Evolutionary conservation across 768 basidiomycete genomes (phyloP).

Genomic region (Serpula lacrymans): DNA sequence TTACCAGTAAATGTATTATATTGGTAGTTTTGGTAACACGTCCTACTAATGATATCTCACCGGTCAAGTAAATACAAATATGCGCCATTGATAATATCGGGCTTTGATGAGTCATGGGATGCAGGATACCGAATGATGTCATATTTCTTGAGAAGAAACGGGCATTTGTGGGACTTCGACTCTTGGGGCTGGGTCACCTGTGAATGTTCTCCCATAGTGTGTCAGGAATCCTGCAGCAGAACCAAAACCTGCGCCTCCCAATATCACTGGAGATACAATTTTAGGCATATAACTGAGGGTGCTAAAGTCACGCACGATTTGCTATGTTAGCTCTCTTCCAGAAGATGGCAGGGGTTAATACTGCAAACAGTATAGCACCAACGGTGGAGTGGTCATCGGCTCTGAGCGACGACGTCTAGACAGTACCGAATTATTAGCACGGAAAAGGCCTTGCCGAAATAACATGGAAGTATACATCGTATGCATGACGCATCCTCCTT

Average conservation of each 20-base stretch:
- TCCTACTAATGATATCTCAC: too few relatives aligned
- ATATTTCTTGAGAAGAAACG: slow-evolving; percentile 9
- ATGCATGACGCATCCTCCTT: slow-evolving; percentile 48
- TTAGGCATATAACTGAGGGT: neutral
- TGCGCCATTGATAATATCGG: too few relatives aligned
- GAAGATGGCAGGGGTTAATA: slow-evolving; percentile 65
- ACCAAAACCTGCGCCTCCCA: slow-evolving; percentile 71
- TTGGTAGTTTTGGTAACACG: too few relatives aligned
- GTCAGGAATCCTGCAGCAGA: slow-evolving; percentile 55
- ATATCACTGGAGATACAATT: slow-evolving; percentile 45
- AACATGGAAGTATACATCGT: slow-evolving; percentile 47
- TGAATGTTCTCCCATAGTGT: slow-evolving; percentile 51
- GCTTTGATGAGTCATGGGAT: too few relatives aligned
- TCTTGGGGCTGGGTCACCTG: slow-evolving; percentile 50
- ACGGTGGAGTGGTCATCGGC: slow-evolving; percentile 76
- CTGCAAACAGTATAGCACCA: slow-evolving; percentile 59
- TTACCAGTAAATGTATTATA: too few relatives aligned
- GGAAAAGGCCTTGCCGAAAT: neutral
- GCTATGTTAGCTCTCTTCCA: slow-evolving; percentile 65
- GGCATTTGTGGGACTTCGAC: slow-evolving; percentile 32
- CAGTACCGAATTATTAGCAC: slow-evolving; percentile 4
- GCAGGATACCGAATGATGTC: neutral
- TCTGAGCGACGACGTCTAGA: slow-evolving; percentile 54
- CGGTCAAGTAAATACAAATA: too few relatives aligned
- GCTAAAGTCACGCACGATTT: slow-evolving; percentile 46